These are phyloP conservation scores for Monilinia vaccinii-corymbosi DNA, from an alignment of 2,329 filamentous ascomycete genomes.

Conservation along the genomic window DNA sequence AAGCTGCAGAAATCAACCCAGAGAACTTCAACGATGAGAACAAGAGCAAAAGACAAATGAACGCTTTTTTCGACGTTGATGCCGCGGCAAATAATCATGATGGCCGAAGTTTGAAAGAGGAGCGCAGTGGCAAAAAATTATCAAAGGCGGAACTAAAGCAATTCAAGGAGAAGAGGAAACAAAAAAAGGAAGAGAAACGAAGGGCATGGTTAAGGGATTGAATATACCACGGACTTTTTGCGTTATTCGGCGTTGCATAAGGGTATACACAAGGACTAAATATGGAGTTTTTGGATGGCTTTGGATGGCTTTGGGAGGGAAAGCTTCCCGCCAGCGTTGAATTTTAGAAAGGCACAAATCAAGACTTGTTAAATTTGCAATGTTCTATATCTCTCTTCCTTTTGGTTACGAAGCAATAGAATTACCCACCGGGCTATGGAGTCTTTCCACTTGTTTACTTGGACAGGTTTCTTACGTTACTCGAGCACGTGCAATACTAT, in stretches of 20 bases:
- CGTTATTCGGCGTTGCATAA: not conserved
- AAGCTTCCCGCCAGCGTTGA: not conserved
- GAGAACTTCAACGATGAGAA: conserved; percentile 80
- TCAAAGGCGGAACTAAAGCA: conserved; percentile 80
- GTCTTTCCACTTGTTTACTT: not conserved
- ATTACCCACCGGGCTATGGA: not conserved
- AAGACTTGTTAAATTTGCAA: not conserved
- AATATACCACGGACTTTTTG: not conserved
- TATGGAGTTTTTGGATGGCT: not conserved
- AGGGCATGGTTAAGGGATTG: conserved; percentile 62
- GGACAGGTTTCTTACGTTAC: not conserved
- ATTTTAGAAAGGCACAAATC: not conserved
- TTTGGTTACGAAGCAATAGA: not conserved
- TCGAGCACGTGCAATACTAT: too few species aligned
- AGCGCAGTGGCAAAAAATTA: conserved; percentile 76
- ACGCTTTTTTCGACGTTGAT: conserved; percentile 92
- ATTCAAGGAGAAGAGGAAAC: conserved; percentile 82
- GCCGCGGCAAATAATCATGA: conserved; percentile 86
- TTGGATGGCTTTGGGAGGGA: not conserved
- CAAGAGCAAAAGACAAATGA: conserved; percentile 82
- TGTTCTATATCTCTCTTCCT: not conserved
- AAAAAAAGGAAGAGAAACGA: conserved; percentile 89
- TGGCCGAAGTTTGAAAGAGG: conserved; percentile 82
- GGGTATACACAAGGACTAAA: not conserved
- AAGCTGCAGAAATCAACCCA: conserved; percentile 55